A percentile compares a stretch with the other conserved stretches of the same genome.
Evolutionary conservation across 768 basidiomycete species (phyloP).

Genomic region (Amanita exitialis): DNA sequence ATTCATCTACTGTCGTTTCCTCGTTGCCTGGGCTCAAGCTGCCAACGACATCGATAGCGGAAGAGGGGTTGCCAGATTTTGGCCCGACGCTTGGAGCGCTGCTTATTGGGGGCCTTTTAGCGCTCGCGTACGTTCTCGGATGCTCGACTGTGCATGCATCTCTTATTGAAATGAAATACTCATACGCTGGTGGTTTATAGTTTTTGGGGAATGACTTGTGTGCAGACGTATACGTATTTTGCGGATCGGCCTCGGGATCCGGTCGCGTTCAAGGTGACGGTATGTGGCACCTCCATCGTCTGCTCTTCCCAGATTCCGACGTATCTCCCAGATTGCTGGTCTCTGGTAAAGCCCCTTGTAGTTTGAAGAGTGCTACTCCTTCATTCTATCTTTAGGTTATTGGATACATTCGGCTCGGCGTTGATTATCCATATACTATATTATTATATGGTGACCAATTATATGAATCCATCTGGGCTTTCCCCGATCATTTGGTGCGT

Average conservation of each 20-base stretch:
- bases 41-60: background rate
- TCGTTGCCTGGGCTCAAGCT: too few relatives aligned
- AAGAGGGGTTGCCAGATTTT: constrained; percentile 18
- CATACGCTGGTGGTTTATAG: constrained; percentile 18
- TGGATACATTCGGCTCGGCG: constrained; percentile 48
- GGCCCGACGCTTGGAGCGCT: constrained; percentile 47
- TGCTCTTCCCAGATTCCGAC: background rate
- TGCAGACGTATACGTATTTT: constrained; percentile 46
- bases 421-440: constrained; percentile 48
- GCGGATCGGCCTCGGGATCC: constrained; percentile 24
- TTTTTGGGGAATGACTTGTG: constrained; percentile 50
- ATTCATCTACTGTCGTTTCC: too few relatives aligned
- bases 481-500: constrained; percentile 28
- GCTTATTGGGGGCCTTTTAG: constrained; percentile 41
- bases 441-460: constrained; percentile 48
- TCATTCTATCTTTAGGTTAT: constrained; percentile 22
- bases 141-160: too few relatives aligned
- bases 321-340: background rate
- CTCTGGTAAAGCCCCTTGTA: background rate
- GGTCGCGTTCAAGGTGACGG: background rate
- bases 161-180: background rate
- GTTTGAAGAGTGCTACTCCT: background rate
- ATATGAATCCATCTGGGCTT: constrained; percentile 25
- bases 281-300: background rate
- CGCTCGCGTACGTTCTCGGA: constrained; percentile 31